Evolutionary conservation across 78 protist species (phyloP).

Genomic region (Dictyostelium capitatum): DNA sequence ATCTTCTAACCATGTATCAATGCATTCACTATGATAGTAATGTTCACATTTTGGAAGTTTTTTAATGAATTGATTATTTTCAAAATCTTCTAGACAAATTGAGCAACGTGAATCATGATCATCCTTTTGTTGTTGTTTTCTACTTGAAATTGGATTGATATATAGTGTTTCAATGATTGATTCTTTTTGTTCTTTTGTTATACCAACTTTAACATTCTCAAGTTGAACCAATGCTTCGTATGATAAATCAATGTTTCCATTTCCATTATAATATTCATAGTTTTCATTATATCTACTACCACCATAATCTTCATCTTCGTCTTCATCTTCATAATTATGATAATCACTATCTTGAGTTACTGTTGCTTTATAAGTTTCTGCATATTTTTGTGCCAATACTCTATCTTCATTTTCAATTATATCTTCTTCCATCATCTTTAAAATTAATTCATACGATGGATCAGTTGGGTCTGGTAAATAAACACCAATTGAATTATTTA

Average conservation of each 20-base stretch:
- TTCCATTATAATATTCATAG: background rate
- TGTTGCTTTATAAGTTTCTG: background rate
- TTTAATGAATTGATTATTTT: background rate
- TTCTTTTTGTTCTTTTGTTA: slow-evolving; percentile 33
- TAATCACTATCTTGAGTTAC: background rate
- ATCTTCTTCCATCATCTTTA: slow-evolving; percentile 21
- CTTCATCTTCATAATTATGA: slow-evolving; percentile 29
- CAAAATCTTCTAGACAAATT: slow-evolving; percentile 58
- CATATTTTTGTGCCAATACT: slow-evolving; percentile 14
- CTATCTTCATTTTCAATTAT: slow-evolving; percentile 36
- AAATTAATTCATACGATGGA: background rate
- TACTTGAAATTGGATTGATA: background rate
- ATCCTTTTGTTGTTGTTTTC: background rate
- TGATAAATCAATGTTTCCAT: slow-evolving; percentile 14
- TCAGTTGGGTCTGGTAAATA: background rate
- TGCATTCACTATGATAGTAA: slow-evolving; percentile 37
- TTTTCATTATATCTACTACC: background rate
- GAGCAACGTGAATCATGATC: slow-evolving; percentile 36
- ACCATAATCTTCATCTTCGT: background rate
- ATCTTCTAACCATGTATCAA: slow-evolving; percentile 19
- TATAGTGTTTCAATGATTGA: background rate
- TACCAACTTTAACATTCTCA: slow-evolving; percentile 45
- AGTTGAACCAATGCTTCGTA: slow-evolving; percentile 50
- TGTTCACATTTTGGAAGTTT: slow-evolving; percentile 40
- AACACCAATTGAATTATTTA: background rate